Conservation (phyloP, 441 rosid genomes). For the Mallotus repandus region DNA sequence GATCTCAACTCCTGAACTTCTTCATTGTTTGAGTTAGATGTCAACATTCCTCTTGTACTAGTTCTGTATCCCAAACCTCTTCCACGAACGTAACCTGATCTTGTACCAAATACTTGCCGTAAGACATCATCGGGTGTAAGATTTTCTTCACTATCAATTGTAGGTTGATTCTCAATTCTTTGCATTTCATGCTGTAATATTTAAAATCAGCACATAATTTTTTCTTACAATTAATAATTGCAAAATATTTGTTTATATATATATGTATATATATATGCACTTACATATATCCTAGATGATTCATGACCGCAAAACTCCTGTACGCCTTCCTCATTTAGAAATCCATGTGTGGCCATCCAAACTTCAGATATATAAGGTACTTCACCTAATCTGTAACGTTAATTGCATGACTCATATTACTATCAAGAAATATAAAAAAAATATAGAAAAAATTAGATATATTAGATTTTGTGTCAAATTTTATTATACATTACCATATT, state of each 20-base stretch:
- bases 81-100: neutral
- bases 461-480: too few species aligned
- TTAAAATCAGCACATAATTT: neutral
- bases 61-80: neutral
- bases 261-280: neutral
- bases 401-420: neutral
- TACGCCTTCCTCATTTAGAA: neutral
- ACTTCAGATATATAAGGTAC: neutral
- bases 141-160: neutral
- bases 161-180: neutral
- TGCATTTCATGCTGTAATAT: neutral
- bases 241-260: too few species aligned
- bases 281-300: neutral
- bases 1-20: neutral
- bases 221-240: neutral
- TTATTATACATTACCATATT: neutral
- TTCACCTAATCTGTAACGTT: neutral
- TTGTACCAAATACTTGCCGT: neutral
- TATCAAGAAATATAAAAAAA: too few species aligned
- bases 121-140: neutral
- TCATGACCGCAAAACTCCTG: neutral
- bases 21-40: too few species aligned
- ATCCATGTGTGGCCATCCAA: slow-evolving; percentile 4
- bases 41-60: neutral
- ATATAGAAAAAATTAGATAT: too few species aligned